phyloP scores from a whole-genome alignment of 2,329 filamentous ascomycete species.

The Beauveria medogensis region DNA sequence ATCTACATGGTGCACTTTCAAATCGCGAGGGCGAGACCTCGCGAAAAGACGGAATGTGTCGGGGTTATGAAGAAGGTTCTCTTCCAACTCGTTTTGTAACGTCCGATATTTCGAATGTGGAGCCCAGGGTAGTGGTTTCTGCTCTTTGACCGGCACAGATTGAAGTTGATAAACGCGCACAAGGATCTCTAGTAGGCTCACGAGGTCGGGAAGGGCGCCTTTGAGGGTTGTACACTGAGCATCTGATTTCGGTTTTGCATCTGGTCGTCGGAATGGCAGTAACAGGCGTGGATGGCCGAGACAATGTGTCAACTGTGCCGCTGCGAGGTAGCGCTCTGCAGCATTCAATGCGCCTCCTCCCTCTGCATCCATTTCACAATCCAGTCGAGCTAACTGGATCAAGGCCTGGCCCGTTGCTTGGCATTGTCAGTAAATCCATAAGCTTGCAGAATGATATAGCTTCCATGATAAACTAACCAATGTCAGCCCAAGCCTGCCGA shows the following conservation, averaged over 20 bases:
- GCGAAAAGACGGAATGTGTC: background rate
- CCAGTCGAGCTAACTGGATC: background rate
- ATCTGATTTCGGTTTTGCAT: background rate
- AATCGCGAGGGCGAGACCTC: background rate
- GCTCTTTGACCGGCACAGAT: background rate
- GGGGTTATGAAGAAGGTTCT: background rate
- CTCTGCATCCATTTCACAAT: background rate
- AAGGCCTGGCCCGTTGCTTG: background rate
- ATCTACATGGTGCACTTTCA: background rate
- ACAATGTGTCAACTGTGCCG: background rate
- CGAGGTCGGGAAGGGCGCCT: background rate
- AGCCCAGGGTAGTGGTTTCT: background rate
- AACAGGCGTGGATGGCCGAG: background rate
- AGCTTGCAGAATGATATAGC: background rate
- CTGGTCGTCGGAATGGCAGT: background rate
- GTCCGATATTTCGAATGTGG: background rate
- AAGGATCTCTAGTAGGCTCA: background rate
- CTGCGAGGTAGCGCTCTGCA: background rate
- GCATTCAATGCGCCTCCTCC: background rate
- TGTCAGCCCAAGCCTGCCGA: background rate
- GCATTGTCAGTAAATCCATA: background rate
- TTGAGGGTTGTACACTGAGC: background rate
- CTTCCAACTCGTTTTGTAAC: background rate
- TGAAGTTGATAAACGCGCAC: background rate
- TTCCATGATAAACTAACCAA: background rate